Evolutionary conservation across 768 basidiomycete species (phyloP), one percentile per base, ranked within the genome.

Genomic region (Termitomyces bulborhizus): DNA sequence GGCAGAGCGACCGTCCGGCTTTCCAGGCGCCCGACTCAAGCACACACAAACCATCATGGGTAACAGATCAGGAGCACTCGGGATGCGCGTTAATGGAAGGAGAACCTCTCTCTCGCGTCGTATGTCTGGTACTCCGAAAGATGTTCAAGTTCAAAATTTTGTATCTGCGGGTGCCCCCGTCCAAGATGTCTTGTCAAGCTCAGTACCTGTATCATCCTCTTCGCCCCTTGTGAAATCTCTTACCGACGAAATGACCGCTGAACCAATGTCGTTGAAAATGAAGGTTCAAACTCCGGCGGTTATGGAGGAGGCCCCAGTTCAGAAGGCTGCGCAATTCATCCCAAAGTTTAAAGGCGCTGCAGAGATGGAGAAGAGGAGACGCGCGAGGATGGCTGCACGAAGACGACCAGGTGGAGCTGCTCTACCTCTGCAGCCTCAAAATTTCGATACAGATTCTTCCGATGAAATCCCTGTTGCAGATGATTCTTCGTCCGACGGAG

Each of bases 31-130:
- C 64, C 67, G 79, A 13, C 76, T 97, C 60, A 90, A 87, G 65
- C 87, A 95, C 68, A 89, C 91, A 6, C 84, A 88, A 63, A 97
- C 95, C 3, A 96, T 97, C 64, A 85, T 94, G 78, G 91, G 85
- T 3, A 78, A 79, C 4, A 77, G 83, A 26, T 77, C 81, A 0
- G 90, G 90, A 4, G 89, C 79, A 0, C 66, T 88, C 1, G 94
- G 94, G 0, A 78, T 95, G 71, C 77, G 93, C 24, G 86, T 93
- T 3, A 72, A 80, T 27, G 93, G 83, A 0, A 83, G 84, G 60
- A 73, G 85, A 15, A 69, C 65, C 0, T 82, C 82, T 2, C 71
- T 75, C 1, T 80, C 83, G 8, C 80, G 79, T 55, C 76, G 82
- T 26, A 64, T 76, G 42, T 79, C 79, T 1, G 67, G 68, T 5